These are phyloP conservation scores for Cladorrhinum sp. DNA, from an alignment of 2,329 filamentous ascomycete genomes.

Conservation along the genomic window DNA sequence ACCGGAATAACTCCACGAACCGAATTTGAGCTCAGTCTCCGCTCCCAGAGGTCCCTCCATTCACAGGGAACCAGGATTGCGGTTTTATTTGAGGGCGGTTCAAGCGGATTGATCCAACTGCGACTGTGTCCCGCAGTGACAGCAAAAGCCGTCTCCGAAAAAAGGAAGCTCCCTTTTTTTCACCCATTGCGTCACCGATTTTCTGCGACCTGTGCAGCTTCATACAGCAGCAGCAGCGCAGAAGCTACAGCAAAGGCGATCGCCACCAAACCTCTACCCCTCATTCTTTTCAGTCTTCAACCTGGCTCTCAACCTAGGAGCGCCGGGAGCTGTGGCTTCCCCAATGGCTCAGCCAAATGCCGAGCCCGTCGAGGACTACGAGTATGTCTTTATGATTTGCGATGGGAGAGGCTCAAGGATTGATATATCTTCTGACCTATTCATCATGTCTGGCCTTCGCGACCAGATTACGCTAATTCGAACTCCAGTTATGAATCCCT, in stretches of 20 bases:
- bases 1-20: conserved; percentile 1
- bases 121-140: conserved; percentile 2
- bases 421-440: neutral
- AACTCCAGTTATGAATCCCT: conserved; percentile 76
- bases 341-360: conserved; percentile 66
- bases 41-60: neutral
- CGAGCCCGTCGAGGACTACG: conserved; percentile 63
- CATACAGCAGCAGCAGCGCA: conserved; percentile 4
- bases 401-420: neutral
- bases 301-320: conserved; percentile 65
- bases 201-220: conserved; percentile 1
- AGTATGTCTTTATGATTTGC: conserved; percentile 48
- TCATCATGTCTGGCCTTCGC: neutral
- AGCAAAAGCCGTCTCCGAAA: neutral
- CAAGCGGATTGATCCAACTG: neutral
- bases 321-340: conserved; percentile 61
- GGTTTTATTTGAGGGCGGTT: conserved; percentile 8
- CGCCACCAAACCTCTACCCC: neutral
- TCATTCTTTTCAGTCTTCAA: conserved; percentile 41
- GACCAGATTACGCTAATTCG: conserved; percentile 17
- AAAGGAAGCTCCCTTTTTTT: conserved; percentile 1
- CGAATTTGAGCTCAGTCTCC: neutral
- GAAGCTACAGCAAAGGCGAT: conserved; percentile 6
- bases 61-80: neutral
- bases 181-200: conserved; percentile 25